phyloP scores from a whole-genome alignment of 139 green algal species.

The Ettlia oleoabundans region DNA sequence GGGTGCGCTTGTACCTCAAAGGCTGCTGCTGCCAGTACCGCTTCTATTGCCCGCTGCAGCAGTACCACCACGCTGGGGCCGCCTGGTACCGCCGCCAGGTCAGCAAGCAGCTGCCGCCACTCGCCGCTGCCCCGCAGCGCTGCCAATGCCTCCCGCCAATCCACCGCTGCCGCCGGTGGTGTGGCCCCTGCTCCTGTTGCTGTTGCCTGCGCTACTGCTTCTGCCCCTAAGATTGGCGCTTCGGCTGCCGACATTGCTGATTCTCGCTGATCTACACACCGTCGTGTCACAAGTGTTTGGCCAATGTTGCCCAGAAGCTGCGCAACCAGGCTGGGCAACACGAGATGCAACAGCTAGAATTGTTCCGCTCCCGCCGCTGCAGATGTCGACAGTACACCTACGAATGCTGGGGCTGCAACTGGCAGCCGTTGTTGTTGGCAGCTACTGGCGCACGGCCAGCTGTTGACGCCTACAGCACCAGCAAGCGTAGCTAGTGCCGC shows the following conservation, averaged over 20 bases:
- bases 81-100: not conserved
- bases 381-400: too few relatives aligned
- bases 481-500: not conserved
- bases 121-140: conserved; percentile 15
- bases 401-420: not conserved
- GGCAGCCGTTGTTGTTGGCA: not conserved
- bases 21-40: not conserved
- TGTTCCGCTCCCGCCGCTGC: too few relatives aligned
- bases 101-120: conserved; percentile 5
- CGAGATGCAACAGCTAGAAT: too few relatives aligned
- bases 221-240: not conserved
- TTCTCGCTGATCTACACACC: too few relatives aligned
- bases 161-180: not conserved
- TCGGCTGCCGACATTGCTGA: not conserved
- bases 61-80: conserved; percentile 12
- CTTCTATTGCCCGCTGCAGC: conserved; percentile 2
- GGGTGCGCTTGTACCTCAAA: too few relatives aligned
- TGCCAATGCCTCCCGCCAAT: conserved; percentile 1
- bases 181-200: not conserved
- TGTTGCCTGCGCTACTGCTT: not conserved
- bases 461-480: too few relatives aligned
- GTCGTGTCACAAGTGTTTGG: too few relatives aligned
- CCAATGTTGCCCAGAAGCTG: too few relatives aligned
- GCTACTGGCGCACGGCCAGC: too few relatives aligned
- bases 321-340: too few relatives aligned